phyloP scores from a whole-genome alignment of 495 filamentous ascomycete species.

The Corynascus novoguineensis region DNA sequence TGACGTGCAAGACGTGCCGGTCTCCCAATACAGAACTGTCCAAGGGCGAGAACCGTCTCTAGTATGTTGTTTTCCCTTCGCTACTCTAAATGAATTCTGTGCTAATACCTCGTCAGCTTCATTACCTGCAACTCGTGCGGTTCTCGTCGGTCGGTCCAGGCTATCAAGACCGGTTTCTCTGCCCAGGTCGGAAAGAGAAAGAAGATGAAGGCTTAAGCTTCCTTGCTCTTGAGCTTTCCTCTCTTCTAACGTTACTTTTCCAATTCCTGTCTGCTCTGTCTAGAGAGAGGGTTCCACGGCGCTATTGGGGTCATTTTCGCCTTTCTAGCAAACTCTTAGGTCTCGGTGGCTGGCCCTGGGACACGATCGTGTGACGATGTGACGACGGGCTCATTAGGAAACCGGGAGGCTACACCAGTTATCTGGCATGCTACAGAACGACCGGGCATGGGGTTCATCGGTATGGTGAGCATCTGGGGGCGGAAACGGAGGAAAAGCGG shows the following conservation, averaged over 20 bases:
- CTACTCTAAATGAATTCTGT: slow-evolving; percentile 58
- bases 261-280: neutral
- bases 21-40: slow-evolving; percentile 91
- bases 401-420: neutral
- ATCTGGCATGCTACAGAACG: slow-evolving; percentile 9
- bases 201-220: slow-evolving; percentile 45
- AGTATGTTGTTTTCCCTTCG: slow-evolving; percentile 20
- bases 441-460: slow-evolving; percentile 5
- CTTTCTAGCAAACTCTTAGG: neutral
- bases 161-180: slow-evolving; percentile 99
- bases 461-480: slow-evolving; percentile 5
- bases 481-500: neutral
- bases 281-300: neutral
- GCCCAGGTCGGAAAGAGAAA: slow-evolving; percentile 95
- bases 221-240: neutral
- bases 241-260: neutral
- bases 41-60: slow-evolving; percentile 95
- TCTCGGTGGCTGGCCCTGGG: slow-evolving; percentile 14
- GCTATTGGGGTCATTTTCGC: neutral
- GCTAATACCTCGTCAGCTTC: slow-evolving; percentile 28
- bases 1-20: slow-evolving; percentile 96
- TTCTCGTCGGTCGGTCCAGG: slow-evolving; percentile 82
- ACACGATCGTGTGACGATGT: slow-evolving; percentile 13
- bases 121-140: slow-evolving; percentile 66
- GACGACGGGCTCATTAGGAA: slow-evolving; percentile 10